Percentiles rank a stretch among this genome's conserved stretches.
Evolutionary conservation across 345 rosid genomes (phyloP).

Genomic region (Ceriops decandra): DNA sequence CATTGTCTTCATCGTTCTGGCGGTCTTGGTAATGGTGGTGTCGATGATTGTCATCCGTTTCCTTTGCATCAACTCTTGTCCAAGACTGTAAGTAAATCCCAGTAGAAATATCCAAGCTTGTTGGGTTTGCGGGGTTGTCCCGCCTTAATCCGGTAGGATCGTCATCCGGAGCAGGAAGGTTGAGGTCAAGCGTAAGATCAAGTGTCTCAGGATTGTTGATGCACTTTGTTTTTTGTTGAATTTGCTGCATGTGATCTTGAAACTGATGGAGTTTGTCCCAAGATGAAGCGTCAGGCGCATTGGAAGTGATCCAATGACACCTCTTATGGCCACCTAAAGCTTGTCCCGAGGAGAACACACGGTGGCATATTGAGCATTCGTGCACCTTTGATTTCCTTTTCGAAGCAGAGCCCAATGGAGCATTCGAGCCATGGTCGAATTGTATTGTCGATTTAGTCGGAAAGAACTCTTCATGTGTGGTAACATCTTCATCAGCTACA

Average conservation of each 20-base stretch:
- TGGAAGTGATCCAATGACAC: slow-evolving; percentile 95
- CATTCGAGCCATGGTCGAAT: slow-evolving; percentile 36
- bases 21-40: slow-evolving; percentile 9
- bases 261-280: slow-evolving; percentile 50
- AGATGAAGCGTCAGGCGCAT: slow-evolving; percentile 47
- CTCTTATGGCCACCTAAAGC: slow-evolving; percentile 97
- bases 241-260: slow-evolving; percentile 50
- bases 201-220: slow-evolving; percentile 34
- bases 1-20: slow-evolving; percentile 12
- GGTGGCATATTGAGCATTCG: slow-evolving; percentile 89
- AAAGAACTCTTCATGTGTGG: slow-evolving; percentile 49
- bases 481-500: slow-evolving; percentile 40
- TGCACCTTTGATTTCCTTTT: slow-evolving; percentile 75
- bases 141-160: slow-evolving; percentile 15
- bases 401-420: slow-evolving; percentile 35
- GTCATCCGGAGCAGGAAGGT: slow-evolving; percentile 50
- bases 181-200: slow-evolving; percentile 61
- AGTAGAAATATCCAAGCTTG: slow-evolving; percentile 32
- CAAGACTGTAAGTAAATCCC: slow-evolving; percentile 44
- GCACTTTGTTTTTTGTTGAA: slow-evolving; percentile 43
- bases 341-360: slow-evolving; percentile 90
- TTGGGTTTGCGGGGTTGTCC: slow-evolving; percentile 7
- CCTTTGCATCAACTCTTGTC: slow-evolving; percentile 35
- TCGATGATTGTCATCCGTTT: slow-evolving; percentile 15
- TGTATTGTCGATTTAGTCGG: slow-evolving; percentile 33